These are phyloP conservation scores for Hysterium pulicare DNA, from an alignment of 2,329 filamentous ascomycete genomes.

Conservation along the genomic window DNA sequence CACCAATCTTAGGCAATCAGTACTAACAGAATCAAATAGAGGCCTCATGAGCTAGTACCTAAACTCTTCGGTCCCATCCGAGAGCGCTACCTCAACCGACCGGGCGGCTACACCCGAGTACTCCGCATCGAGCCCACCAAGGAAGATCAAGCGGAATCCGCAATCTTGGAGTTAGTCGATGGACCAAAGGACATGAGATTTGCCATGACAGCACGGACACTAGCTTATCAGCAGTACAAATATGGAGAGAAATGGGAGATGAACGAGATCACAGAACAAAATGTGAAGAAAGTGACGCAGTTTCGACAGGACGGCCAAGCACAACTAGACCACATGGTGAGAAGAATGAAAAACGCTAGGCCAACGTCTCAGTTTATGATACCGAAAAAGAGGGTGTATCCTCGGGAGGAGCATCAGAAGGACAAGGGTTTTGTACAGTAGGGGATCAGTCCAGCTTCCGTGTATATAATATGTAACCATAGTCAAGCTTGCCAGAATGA, in stretches of 20 bases:
- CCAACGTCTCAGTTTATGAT: too few relatives aligned
- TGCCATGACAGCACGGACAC: conserved; percentile 82
- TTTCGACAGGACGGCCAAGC: conserved; percentile 66
- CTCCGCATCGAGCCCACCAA: conserved; percentile 87
- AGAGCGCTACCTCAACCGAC: conserved; percentile 71
- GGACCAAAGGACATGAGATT: conserved; percentile 92
- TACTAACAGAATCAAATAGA: too few relatives aligned
- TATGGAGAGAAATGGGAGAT: conserved; percentile 52
- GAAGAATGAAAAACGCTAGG: conserved; percentile 30
- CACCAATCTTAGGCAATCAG: too few relatives aligned
- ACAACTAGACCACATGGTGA: conserved; percentile 62
- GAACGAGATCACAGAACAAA: conserved; percentile 70
- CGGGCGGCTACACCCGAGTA: conserved; percentile 92
- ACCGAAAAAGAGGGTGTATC: too few relatives aligned
- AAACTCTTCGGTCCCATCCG: conserved; percentile 86
- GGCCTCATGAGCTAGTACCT: conserved; percentile 66
- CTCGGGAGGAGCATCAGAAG: too few relatives aligned
- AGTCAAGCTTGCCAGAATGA: neutral
- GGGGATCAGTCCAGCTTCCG: too few relatives aligned
- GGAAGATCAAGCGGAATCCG: conserved; percentile 81
- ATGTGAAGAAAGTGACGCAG: conserved; percentile 78
- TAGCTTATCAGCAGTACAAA: conserved; percentile 64
- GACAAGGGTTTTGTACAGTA: too few relatives aligned
- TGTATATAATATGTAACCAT: too few relatives aligned
- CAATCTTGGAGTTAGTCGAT: conserved; percentile 93